Percentiles rank a stretch among this genome's conserved stretches.
Conservation (phyloP, 148 eudicot species). For the Linanthus parryae region DNA sequence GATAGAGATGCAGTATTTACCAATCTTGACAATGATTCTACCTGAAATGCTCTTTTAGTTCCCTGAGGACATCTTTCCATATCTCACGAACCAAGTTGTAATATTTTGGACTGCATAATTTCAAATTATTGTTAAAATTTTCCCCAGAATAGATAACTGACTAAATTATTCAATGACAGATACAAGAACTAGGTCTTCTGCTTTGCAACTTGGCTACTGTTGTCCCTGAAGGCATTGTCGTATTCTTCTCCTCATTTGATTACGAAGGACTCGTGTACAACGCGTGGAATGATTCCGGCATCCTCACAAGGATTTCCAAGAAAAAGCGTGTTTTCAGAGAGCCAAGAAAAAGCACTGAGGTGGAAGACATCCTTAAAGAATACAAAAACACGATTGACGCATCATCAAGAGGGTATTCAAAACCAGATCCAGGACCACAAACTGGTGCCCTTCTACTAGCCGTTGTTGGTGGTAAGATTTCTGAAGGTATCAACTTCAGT, state of each 20-base stretch:
- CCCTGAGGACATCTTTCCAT: not conserved
- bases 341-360: constrained; percentile 72
- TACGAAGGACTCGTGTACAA: constrained; percentile 70
- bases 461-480: constrained; percentile 94
- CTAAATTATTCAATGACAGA: constrained; percentile 37
- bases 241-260: constrained; percentile 93
- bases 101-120: no score
- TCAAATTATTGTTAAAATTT: no score
- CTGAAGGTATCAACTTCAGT: constrained; percentile 95
- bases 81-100: no score
- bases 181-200: constrained; percentile 82
- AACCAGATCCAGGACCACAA: constrained; percentile 28
- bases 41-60: no score
- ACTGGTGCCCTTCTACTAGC: constrained; percentile 81
- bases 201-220: constrained; percentile 70
- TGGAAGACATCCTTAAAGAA: constrained; percentile 61
- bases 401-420: constrained; percentile 18
- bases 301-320: constrained; percentile 62
- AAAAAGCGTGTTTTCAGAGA: constrained; percentile 79
- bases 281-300: constrained; percentile 80
- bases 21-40: no score
- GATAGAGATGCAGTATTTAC: no score
- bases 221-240: constrained; percentile 82
- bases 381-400: constrained; percentile 64
- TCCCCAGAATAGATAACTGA: constrained; percentile 1